These are phyloP conservation scores for Naganishia vaughanmartiniae DNA, from an alignment of 768 basidiomycete species.

Conservation along the genomic window DNA sequence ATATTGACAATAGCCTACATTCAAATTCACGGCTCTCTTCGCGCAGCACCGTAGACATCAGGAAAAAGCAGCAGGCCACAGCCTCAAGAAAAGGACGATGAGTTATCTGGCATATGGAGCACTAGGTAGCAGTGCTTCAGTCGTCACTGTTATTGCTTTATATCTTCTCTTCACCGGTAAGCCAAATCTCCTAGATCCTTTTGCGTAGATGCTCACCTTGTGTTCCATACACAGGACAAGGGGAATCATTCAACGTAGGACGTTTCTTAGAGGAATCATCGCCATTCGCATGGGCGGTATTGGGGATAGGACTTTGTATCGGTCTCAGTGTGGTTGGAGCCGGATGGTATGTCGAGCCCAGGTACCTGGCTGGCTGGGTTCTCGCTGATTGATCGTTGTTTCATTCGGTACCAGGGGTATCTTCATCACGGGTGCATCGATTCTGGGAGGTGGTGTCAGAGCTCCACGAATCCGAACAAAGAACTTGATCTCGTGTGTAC, in stretches of 20 bases:
- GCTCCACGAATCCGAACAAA: conserved; percentile 92
- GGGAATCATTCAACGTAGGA: conserved; percentile 73
- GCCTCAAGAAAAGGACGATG: background rate
- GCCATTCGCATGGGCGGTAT: conserved; percentile 87
- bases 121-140: conserved; percentile 21
- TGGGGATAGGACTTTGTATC: conserved; percentile 87
- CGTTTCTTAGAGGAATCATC: conserved; percentile 89
- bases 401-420: conserved; percentile 72
- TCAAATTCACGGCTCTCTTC: background rate
- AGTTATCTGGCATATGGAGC: conserved; percentile 22
- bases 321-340: conserved; percentile 91
- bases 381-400: background rate
- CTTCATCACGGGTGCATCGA: conserved; percentile 92
- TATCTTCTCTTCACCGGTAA: conserved; percentile 87
- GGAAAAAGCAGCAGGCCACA: background rate
- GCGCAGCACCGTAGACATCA: background rate
- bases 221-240: conserved; percentile 29
- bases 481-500: conserved; percentile 84
- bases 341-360: conserved; percentile 68
- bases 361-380: background rate
- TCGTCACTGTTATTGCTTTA: conserved; percentile 50
- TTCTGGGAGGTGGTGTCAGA: conserved; percentile 91
- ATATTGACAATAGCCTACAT: background rate
- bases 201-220: background rate
- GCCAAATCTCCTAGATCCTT: conserved; percentile 35